These are phyloP conservation scores for Mycogone perniciosa DNA, from an alignment of 2,329 filamentous ascomycete genomes.

Conservation along the genomic window DNA sequence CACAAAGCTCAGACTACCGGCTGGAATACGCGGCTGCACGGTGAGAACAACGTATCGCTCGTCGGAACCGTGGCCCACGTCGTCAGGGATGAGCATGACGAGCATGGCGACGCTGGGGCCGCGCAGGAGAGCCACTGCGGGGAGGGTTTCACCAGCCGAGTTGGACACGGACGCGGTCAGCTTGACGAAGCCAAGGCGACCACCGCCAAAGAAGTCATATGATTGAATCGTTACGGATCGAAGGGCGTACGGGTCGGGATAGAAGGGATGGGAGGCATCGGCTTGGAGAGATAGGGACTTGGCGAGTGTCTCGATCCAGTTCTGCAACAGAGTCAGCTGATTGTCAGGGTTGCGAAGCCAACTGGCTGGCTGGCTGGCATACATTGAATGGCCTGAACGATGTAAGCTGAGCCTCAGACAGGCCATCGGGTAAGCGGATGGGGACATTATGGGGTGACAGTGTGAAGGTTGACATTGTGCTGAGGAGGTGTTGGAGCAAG, in stretches of 20 bases:
- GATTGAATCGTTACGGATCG: constrained; percentile 46
- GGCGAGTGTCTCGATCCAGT: constrained; percentile 43
- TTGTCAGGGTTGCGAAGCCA: background rate
- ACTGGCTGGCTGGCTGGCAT: constrained; percentile 6
- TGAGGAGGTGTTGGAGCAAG: background rate
- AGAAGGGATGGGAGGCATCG: constrained; percentile 43
- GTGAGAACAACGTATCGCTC: constrained; percentile 54
- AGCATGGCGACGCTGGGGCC: constrained; percentile 57
- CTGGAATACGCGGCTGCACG: constrained; percentile 52
- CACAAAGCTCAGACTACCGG: constrained; percentile 47
- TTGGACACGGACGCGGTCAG: constrained; percentile 44
- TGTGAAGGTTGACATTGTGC: constrained; percentile 10
- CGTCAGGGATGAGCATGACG: constrained; percentile 48
- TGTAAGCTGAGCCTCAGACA: constrained; percentile 36
- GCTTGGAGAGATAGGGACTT: constrained; percentile 42
- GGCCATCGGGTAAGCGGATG: constrained; percentile 34
- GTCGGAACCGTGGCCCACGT: constrained; percentile 29
- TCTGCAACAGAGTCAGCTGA: constrained; percentile 24
- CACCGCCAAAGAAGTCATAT: constrained; percentile 43
- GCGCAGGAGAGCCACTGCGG: constrained; percentile 50
- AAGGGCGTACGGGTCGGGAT: constrained; percentile 46
- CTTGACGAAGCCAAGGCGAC: constrained; percentile 52
- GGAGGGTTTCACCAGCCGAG: constrained; percentile 40
- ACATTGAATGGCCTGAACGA: constrained; percentile 44
- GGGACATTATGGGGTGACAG: constrained; percentile 23